Evolutionary conservation across 2,329 filamentous ascomycete genomes (phyloP).

Genomic region (Colletotrichum sp.): DNA sequence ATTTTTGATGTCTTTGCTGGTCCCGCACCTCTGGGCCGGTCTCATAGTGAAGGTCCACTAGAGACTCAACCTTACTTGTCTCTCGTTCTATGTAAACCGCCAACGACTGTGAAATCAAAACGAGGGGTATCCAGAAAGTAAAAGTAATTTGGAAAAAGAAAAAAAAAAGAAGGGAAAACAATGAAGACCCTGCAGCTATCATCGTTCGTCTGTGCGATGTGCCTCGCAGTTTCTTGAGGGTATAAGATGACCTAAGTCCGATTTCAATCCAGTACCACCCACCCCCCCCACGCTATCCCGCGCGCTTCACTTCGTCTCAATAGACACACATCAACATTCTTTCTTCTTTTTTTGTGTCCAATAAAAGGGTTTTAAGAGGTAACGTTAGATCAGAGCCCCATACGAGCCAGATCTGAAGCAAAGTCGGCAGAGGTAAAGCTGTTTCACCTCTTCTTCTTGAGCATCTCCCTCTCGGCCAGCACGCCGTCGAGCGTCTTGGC

Average conservation of each 20-base stretch:
- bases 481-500: slow-evolving; percentile 57
- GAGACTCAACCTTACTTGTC: neutral
- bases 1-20: neutral
- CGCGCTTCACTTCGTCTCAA: neutral
- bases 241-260: neutral
- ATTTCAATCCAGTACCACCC: neutral
- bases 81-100: neutral
- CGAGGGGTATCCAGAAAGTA: neutral
- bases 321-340: neutral
- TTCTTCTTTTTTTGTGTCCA: neutral
- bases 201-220: neutral
- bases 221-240: neutral
- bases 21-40: neutral
- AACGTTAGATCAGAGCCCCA: neutral
- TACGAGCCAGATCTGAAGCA: neutral
- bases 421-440: neutral
- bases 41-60: neutral
- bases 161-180: neutral
- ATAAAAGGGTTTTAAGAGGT: neutral
- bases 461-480: slow-evolving; percentile 52
- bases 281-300: neutral
- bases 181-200: neutral
- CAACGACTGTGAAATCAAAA: neutral
- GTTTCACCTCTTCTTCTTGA: slow-evolving; percentile 51
- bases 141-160: neutral